A percentile compares a stretch with the other conserved stretches of the same genome.
Evolutionary conservation across 345 rosid species (phyloP).

Genomic region (Excoecaria agallocha): DNA sequence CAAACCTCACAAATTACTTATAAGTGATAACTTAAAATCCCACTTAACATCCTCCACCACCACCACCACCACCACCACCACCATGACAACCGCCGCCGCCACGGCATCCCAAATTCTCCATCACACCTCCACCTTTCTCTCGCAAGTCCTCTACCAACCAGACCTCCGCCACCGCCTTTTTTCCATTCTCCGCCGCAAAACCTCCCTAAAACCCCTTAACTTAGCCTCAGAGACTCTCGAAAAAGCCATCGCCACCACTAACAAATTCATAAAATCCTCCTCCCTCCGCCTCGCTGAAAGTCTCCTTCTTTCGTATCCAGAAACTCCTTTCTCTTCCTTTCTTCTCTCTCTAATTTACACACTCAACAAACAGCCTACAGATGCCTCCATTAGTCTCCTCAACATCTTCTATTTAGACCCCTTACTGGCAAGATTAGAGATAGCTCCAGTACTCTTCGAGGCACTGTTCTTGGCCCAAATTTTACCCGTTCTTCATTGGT

Average conservation of each 20-base stretch:
- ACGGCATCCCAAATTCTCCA: slow-evolving; percentile 41
- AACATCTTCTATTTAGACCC: slow-evolving; percentile 47
- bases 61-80: slow-evolving; percentile 8
- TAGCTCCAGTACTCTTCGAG: slow-evolving; percentile 47
- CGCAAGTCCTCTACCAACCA: slow-evolving; percentile 38
- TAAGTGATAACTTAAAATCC: neutral
- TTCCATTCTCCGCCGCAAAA: slow-evolving; percentile 34
- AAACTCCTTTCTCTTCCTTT: slow-evolving; percentile 41
- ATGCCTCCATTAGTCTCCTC: slow-evolving; percentile 41
- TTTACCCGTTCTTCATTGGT: slow-evolving; percentile 48
- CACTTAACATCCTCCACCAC: neutral
- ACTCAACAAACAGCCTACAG: slow-evolving; percentile 37
- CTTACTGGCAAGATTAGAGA: slow-evolving; percentile 43
- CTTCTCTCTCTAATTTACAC: slow-evolving; percentile 49
- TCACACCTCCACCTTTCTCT: slow-evolving; percentile 37
- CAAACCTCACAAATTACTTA: neutral
- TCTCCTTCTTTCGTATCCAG: slow-evolving; percentile 43
- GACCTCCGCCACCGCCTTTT: slow-evolving; percentile 45
- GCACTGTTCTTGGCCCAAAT: slow-evolving; percentile 50
- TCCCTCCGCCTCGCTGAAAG: slow-evolving; percentile 46
- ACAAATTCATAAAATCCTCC: slow-evolving; percentile 30
- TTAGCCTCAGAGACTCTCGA: slow-evolving; percentile 50
- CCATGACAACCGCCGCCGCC: slow-evolving; percentile 4
- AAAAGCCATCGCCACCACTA: slow-evolving; percentile 36
- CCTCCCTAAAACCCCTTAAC: slow-evolving; percentile 32